A percentile compares a stretch with the other conserved stretches of the same genome.
These are phyloP conservation scores for Myxozyma nipponensis DNA, from an alignment of 805 yeast genomes.

Conservation along the genomic window DNA sequence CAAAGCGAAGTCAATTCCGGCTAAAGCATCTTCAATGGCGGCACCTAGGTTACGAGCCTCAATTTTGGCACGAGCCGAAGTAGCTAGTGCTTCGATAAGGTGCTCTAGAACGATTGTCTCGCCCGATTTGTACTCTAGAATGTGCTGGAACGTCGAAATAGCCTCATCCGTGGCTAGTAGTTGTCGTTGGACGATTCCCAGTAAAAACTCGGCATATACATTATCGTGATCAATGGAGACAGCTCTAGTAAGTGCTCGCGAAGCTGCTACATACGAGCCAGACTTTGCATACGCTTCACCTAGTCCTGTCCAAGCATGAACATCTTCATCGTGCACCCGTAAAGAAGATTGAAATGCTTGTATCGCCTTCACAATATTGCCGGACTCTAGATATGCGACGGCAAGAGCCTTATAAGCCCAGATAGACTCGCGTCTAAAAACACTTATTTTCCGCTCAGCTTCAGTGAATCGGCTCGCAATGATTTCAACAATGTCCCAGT, in stretches of 20 bases:
- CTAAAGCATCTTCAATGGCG: slow-evolving; percentile 49
- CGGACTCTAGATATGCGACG: slow-evolving; percentile 51
- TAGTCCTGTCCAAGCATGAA: slow-evolving; percentile 87
- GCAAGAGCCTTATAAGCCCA: slow-evolving; percentile 95
- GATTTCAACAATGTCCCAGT: slow-evolving; percentile 83
- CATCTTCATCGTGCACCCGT: slow-evolving; percentile 60
- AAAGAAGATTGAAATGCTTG: slow-evolving; percentile 86
- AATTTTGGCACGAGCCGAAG: slow-evolving; percentile 51
- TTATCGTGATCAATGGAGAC: slow-evolving; percentile 49
- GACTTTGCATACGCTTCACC: slow-evolving; percentile 90
- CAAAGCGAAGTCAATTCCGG: slow-evolving; percentile 46
- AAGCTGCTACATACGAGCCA: slow-evolving; percentile 83
- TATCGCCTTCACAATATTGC: slow-evolving; percentile 53
- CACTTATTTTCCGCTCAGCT: slow-evolving; percentile 45
- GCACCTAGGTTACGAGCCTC: slow-evolving; percentile 63
- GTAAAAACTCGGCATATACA: slow-evolving; percentile 62
- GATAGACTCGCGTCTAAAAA: slow-evolving; percentile 25
- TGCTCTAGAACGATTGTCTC: slow-evolving; percentile 52
- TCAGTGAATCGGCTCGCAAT: slow-evolving; percentile 63
- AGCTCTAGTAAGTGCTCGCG: slow-evolving; percentile 73
- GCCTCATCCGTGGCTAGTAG: slow-evolving; percentile 67
- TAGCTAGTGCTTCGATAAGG: slow-evolving; percentile 54
- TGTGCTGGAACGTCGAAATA: slow-evolving; percentile 43
- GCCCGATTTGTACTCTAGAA: slow-evolving; percentile 45
- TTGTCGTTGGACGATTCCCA: slow-evolving; percentile 61